Percentiles rank a stretch among this genome's conserved stretches.
phyloP scores from a whole-genome alignment of 2,329 filamentous ascomycete genomes.

The Trichoderma semiorbis region DNA sequence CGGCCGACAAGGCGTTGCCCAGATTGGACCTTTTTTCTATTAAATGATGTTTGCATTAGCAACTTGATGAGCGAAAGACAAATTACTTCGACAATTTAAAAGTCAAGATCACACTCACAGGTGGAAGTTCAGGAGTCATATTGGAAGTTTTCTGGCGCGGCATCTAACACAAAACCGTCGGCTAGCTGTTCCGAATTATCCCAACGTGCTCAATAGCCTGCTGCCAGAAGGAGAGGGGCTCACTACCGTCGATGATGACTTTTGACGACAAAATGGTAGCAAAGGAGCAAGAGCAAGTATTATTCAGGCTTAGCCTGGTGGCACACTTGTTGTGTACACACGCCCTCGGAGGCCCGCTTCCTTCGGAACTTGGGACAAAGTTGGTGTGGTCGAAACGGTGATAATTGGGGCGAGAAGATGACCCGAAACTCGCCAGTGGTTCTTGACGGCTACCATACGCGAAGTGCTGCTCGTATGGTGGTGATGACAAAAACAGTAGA shows the following conservation, averaged over 20 bases:
- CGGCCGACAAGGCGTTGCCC: conserved; percentile 19
- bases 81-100: not conserved
- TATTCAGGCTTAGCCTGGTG: not conserved
- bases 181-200: not conserved
- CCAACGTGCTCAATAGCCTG: not conserved
- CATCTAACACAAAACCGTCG: conserved; percentile 1
- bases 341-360: not conserved
- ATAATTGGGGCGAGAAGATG: not conserved
- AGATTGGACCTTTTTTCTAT: conserved; percentile 17
- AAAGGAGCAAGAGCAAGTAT: not conserved
- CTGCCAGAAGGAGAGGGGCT: not conserved
- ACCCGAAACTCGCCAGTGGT: not conserved
- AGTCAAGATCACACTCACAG: conserved; percentile 6
- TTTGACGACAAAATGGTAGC: not conserved
- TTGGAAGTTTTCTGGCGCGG: conserved; percentile 11
- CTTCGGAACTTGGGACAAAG: not conserved
- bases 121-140: not conserved
- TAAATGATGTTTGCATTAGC: not conserved
- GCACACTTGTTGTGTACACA: not conserved
- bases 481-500: not conserved
- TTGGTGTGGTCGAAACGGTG: not conserved
- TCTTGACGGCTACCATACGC: not conserved
- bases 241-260: not conserved
- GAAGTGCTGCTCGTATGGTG: not conserved
- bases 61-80: not conserved